These are phyloP conservation scores for Calonectria pteridis DNA, from an alignment of 2,329 filamentous ascomycete species.

Conservation along the genomic window DNA sequence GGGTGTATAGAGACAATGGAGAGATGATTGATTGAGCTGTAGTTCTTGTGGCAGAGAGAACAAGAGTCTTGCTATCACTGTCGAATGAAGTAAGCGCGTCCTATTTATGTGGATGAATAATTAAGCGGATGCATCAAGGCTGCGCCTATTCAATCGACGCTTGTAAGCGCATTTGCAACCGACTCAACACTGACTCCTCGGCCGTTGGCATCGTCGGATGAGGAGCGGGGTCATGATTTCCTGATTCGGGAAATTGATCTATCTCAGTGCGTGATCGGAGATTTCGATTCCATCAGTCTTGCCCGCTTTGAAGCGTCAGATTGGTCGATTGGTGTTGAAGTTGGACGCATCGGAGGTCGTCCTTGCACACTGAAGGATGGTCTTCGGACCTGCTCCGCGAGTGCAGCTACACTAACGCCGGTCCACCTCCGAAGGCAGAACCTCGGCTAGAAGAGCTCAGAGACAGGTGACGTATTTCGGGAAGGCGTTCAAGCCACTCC, in stretches of 20 bases:
- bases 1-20: neutral
- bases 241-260: neutral
- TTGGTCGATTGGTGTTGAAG: neutral
- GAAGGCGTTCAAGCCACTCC: neutral
- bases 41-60: neutral
- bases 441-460: neutral
- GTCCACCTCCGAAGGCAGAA: slow-evolving; percentile 9
- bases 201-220: neutral
- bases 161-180: neutral
- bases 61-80: too few species aligned
- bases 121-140: neutral
- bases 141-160: neutral
- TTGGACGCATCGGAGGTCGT: neutral
- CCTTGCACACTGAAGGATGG: neutral
- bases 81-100: neutral
- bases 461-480: neutral
- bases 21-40: neutral
- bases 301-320: neutral
- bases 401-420: neutral
- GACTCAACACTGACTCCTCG: neutral
- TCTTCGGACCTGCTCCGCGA: neutral
- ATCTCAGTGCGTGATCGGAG: neutral
- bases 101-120: slow-evolving; percentile 9
- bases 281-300: neutral
- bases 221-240: neutral